These are phyloP conservation scores for Fusarium tupiense DNA, from an alignment of 2,329 filamentous ascomycete species.

Conservation along the genomic window DNA sequence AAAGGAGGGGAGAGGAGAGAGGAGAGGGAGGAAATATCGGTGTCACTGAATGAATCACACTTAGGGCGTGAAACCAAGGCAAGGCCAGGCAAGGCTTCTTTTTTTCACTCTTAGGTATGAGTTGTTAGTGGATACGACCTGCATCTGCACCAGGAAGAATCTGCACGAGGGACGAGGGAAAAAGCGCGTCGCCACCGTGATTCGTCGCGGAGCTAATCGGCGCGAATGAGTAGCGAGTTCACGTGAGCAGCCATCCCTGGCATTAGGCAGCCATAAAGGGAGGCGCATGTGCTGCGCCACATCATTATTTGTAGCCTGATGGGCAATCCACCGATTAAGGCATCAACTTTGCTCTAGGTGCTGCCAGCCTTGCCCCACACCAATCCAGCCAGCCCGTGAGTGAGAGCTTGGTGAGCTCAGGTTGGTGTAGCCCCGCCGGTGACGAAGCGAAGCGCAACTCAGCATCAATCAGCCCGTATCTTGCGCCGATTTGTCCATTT, in stretches of 20 bases:
- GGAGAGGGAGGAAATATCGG: conserved; percentile 18
- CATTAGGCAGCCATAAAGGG: conserved; percentile 46
- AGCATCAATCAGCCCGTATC: conserved; percentile 30
- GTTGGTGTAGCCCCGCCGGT: conserved; percentile 44
- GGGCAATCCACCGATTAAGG: conserved; percentile 23
- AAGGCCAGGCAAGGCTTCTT: conserved; percentile 10
- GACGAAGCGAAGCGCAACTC: conserved; percentile 44
- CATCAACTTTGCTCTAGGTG: conserved; percentile 19
- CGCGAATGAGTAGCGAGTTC: conserved; percentile 50
- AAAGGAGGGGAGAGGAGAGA: not conserved
- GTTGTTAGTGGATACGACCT: conserved; percentile 23
- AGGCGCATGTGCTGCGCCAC: conserved; percentile 37
- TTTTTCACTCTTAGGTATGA: conserved; percentile 13
- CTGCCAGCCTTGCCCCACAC: conserved; percentile 43
- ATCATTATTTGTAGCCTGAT: conserved; percentile 25
- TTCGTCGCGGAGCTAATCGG: conserved; percentile 32
- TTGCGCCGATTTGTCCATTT: conserved; percentile 33
- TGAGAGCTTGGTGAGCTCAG: conserved; percentile 44
- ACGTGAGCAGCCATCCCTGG: conserved; percentile 44
- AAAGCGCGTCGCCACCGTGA: conserved; percentile 38
- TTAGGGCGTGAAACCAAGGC: conserved; percentile 20
- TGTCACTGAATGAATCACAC: conserved; percentile 33
- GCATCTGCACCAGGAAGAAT: conserved; percentile 14
- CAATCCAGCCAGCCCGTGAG: conserved; percentile 37
- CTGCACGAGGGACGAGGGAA: conserved; percentile 26